Conservation (phyloP, 805 yeast genomes). For the Torulaspora maleeae region DNA sequence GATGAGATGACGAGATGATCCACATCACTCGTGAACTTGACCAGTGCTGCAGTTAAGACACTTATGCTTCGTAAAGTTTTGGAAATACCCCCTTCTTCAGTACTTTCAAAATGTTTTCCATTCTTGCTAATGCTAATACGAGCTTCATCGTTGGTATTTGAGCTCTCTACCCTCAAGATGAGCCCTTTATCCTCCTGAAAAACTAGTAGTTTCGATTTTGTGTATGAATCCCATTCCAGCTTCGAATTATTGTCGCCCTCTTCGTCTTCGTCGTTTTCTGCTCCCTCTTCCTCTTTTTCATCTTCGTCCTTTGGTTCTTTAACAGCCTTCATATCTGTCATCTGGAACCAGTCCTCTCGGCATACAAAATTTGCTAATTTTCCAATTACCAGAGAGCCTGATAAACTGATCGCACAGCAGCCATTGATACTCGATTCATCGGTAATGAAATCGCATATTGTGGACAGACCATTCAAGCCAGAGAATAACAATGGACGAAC, state of each 20-base stretch:
- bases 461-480: slow-evolving; percentile 9
- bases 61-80: slow-evolving; percentile 7
- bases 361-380: slow-evolving; percentile 21
- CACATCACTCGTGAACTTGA: slow-evolving; percentile 26
- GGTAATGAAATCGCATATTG: slow-evolving; percentile 21
- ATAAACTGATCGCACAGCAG: slow-evolving; percentile 25
- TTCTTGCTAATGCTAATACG: slow-evolving; percentile 11
- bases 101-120: slow-evolving; percentile 6
- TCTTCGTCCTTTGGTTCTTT: not conserved
- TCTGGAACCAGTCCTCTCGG: slow-evolving; percentile 25
- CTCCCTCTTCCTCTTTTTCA: slow-evolving; percentile 9
- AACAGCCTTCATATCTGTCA: not conserved
- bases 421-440: slow-evolving; percentile 27
- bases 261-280: slow-evolving; percentile 16
- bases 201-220: slow-evolving; percentile 2
- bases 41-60: slow-evolving; percentile 19
- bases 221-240: slow-evolving; percentile 3
- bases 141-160: slow-evolving; percentile 33
- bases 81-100: not conserved
- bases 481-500: slow-evolving; percentile 32
- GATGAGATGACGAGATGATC: slow-evolving; percentile 47
- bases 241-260: slow-evolving; percentile 14
- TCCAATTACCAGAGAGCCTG: slow-evolving; percentile 31
- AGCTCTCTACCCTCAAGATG: slow-evolving; percentile 46
- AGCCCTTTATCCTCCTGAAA: slow-evolving; percentile 19